Evolutionary conservation across 179 eudicot genomes (phyloP), one percentile per base, ranked within the genome.

Genomic region (Beta lomatogona): DNA sequence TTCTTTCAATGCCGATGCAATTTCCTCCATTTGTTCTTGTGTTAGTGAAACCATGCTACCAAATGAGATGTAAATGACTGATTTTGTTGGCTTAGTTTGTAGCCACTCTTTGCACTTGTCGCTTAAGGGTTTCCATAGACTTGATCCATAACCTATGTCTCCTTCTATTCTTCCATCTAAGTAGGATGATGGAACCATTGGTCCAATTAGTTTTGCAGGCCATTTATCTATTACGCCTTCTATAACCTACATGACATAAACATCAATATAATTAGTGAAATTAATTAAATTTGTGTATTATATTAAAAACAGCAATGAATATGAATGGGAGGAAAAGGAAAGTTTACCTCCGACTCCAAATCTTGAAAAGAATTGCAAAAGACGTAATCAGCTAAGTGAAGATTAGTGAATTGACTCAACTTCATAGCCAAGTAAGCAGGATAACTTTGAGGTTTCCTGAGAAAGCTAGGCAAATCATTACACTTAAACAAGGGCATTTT

Each of bases 171-270:
- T 73, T 12, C 84, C 87, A 21, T 89, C 92, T 71, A 88, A 78
- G 84, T 83, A 86, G 58, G 82, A 53, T 9, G 92, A 89, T 52
- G 92, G 92, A 22, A 89, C 86, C 92, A 88, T 86, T 13, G 92
- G 92, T 6, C 92, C 92, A 13, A 89, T 88, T 36, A 89, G 21
- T 50, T 89, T 89, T 9, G 85, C 90, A 4, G 89, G 88, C 89
- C 89, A 89, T 73, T 74, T 76, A 4, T 79, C 90, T 11, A 48
- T 25, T 58, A 79, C 64, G 4, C 85, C 87, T 16, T 88, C 67
- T 1, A 84, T 75, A 4, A 86, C 86, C 96, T 92, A 68, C 57
- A 70, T 5, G 57, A 13, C 63, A 22, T 44, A 28, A 55, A 54
- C 60, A 79, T 14, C 16, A 63, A 63, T 77, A 9, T 21, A 68